Evolutionary conservation across 495 filamentous ascomycete species (phyloP).

Genomic region (Pyrenula aspistea): DNA sequence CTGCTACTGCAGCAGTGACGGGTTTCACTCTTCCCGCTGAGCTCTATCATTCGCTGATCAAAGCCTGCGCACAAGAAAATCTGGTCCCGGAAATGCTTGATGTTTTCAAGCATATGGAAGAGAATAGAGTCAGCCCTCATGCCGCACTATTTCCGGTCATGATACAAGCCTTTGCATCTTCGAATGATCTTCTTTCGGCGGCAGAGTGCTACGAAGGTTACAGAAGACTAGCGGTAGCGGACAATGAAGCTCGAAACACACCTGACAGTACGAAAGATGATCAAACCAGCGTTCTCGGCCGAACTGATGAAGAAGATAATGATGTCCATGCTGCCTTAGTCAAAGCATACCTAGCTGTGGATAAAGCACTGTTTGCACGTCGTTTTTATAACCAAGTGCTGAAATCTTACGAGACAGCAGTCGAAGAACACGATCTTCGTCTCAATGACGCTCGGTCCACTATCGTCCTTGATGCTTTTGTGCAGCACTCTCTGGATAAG

Average conservation of each 20-base stretch:
- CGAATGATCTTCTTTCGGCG: slow-evolving; percentile 73
- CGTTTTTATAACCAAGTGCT: slow-evolving; percentile 75
- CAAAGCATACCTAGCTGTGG: slow-evolving; percentile 71
- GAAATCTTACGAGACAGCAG: slow-evolving; percentile 42
- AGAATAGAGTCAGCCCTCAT: slow-evolving; percentile 53
- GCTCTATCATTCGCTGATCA: slow-evolving; percentile 70
- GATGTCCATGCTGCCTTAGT: slow-evolving; percentile 81
- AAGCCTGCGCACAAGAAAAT: slow-evolving; percentile 69
- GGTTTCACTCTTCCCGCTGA: slow-evolving; percentile 51
- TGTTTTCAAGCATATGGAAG: slow-evolving; percentile 83
- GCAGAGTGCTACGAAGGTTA: slow-evolving; percentile 95
- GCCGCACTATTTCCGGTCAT: slow-evolving; percentile 78
- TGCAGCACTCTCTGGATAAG: slow-evolving; percentile 54
- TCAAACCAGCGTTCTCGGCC: slow-evolving; percentile 38
- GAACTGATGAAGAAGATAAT: slow-evolving; percentile 64
- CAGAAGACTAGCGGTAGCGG: slow-evolving; percentile 64
- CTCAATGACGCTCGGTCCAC: slow-evolving; percentile 51
- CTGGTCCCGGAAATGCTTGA: slow-evolving; percentile 77
- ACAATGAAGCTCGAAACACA: slow-evolving; percentile 42
- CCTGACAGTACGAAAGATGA: not conserved
- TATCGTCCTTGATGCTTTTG: slow-evolving; percentile 59
- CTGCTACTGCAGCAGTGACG: slow-evolving; percentile 43
- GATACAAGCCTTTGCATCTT: slow-evolving; percentile 79
- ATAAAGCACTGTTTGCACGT: slow-evolving; percentile 62
- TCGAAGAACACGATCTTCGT: slow-evolving; percentile 35